Percentiles rank a stretch among this genome's conserved stretches.
Conservation (phyloP, 73 alveolate species). For the Uronychia setigera region DNA sequence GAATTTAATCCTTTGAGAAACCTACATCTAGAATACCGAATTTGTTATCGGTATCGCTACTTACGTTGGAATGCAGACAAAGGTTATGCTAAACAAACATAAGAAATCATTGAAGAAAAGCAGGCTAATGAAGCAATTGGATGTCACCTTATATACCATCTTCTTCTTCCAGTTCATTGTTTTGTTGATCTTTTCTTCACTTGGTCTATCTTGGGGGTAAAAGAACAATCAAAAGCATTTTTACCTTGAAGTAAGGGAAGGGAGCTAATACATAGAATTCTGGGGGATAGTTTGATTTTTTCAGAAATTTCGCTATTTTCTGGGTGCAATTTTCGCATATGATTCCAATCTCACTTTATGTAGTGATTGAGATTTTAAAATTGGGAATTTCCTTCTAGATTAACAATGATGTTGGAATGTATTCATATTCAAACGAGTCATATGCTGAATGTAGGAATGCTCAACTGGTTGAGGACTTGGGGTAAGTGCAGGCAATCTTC, state of each 20-base stretch:
- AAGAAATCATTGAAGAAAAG: constrained; percentile 84
- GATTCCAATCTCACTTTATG: constrained; percentile 95
- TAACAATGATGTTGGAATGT: constrained; percentile 75
- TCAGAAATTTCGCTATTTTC: constrained; percentile 63
- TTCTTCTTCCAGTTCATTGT: constrained; percentile 50
- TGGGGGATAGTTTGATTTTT: neutral
- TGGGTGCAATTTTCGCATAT: constrained; percentile 86
- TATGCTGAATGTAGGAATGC: constrained; percentile 94
- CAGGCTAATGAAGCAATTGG: constrained; percentile 73
- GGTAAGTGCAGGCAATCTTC: constrained; percentile 70
- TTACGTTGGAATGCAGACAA: constrained; percentile 93
- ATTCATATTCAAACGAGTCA: constrained; percentile 65
- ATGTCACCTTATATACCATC: constrained; percentile 50
- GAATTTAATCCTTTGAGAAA: constrained; percentile 88
- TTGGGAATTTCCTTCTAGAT: constrained; percentile 83
- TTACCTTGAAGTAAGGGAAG: too few species aligned
- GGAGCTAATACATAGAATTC: too few species aligned
- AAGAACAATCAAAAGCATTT: neutral
- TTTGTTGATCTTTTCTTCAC: constrained; percentile 17
- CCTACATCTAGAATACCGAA: constrained; percentile 87
- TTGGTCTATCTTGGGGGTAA: constrained; percentile 7
- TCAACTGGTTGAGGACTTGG: constrained; percentile 84
- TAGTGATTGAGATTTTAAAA: constrained; percentile 90
- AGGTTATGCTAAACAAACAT: constrained; percentile 91
- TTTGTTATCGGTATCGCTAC: constrained; percentile 86